A percentile compares a stretch with the other conserved stretches of the same genome.
phyloP scores from a whole-genome alignment of 306 rosid genomes.

The Rosa rugosa region DNA sequence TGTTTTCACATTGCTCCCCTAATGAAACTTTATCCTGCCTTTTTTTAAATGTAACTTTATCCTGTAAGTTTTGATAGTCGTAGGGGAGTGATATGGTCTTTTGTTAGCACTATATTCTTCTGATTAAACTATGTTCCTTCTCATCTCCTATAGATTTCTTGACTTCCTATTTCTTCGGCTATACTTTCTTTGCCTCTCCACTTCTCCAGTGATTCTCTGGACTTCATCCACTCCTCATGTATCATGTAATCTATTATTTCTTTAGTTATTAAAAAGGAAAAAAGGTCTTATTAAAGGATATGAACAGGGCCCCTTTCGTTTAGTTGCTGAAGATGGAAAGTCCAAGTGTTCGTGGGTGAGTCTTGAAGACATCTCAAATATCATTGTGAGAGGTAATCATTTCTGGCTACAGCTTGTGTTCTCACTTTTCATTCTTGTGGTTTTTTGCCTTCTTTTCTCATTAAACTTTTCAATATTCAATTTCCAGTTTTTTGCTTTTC shows the following conservation, averaged over 20 bases:
- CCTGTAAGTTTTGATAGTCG: constrained; percentile 5
- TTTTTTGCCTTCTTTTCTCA: background rate
- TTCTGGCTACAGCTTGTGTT: constrained; percentile 12
- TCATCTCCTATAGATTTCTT: background rate
- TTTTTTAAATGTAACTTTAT: background rate
- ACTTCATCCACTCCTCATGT: background rate
- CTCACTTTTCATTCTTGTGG: background rate
- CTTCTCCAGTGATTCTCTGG: background rate
- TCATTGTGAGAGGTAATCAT: constrained; percentile 74
- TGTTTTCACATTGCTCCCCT: background rate
- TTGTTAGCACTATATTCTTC: background rate
- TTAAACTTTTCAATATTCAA: background rate
- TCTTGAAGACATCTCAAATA: constrained; percentile 89
- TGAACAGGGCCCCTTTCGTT: constrained; percentile 86
- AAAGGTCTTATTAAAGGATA: constrained; percentile 11
- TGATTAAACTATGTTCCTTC: background rate
- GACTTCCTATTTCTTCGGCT: background rate
- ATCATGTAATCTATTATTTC: background rate
- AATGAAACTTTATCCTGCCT: background rate
- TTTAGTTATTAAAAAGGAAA: background rate
- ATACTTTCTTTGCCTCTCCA: background rate
- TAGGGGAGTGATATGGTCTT: background rate
- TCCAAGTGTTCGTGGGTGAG: constrained; percentile 97
- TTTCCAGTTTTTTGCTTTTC: background rate
- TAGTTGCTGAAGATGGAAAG: constrained; percentile 98